Evolutionary conservation across 768 basidiomycete species (phyloP).

Genomic region (Suillus occidentalis): DNA sequence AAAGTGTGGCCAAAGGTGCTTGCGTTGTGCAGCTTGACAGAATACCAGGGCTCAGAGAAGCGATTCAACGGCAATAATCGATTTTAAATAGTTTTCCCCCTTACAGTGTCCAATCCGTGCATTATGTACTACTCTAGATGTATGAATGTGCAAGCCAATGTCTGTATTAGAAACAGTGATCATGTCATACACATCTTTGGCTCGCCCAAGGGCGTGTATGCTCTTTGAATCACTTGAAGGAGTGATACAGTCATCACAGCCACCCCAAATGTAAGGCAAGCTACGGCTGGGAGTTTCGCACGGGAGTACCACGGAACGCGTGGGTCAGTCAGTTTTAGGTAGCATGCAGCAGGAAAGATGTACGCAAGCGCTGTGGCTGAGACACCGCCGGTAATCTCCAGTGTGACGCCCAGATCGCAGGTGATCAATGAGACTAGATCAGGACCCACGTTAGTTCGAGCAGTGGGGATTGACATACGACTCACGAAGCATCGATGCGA

Average conservation of each 20-base stretch:
- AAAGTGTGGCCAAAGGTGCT: conserved; percentile 67
- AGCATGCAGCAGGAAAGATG: conserved; percentile 89
- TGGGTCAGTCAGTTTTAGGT: conserved; percentile 67
- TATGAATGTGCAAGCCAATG: conserved; percentile 21
- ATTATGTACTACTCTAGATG: conserved; percentile 10
- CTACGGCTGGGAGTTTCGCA: conserved; percentile 71
- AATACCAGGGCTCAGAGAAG: conserved; percentile 54
- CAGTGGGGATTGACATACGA: conserved; percentile 10
- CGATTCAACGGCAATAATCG: conserved; percentile 28
- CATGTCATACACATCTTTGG: conserved; percentile 64
- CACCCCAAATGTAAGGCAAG: conserved; percentile 72
- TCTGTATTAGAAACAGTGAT: background rate
- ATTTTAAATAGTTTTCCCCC: background rate
- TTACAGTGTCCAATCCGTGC: background rate
- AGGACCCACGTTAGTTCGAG: background rate
- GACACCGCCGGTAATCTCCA: conserved; percentile 98
- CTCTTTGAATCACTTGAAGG: conserved; percentile 72
- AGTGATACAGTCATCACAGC: conserved; percentile 79
- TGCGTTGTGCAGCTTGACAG: conserved; percentile 59
- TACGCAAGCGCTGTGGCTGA: conserved; percentile 90
- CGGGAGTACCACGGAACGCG: conserved; percentile 64
- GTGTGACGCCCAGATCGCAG: conserved; percentile 96
- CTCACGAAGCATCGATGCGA: conserved; percentile 80
- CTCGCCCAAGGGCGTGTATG: conserved; percentile 71
- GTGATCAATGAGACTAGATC: conserved; percentile 82